Evolutionary conservation across 2,329 filamentous ascomycete species (phyloP).

Genomic region (Chrysoporthe austroafricana): DNA sequence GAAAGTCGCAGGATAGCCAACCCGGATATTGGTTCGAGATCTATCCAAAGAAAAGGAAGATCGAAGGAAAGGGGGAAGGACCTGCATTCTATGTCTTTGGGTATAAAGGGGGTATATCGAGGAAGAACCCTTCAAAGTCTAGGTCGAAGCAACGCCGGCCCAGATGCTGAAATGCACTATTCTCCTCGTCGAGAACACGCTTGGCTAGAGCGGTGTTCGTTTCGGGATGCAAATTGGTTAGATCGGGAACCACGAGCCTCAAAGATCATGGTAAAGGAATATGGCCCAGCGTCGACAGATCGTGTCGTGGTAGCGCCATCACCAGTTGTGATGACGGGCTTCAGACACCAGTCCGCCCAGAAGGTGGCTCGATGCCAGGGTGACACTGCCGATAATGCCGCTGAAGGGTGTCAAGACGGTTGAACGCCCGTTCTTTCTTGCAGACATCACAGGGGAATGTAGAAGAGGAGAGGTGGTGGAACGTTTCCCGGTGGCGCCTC

Average conservation of each 20-base stretch:
- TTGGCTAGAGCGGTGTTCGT: conserved; percentile 5
- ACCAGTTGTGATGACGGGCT: conserved; percentile 9
- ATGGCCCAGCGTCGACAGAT: background rate
- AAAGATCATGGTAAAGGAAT: conserved; percentile 18
- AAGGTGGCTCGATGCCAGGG: conserved; percentile 45
- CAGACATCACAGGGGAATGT: conserved; percentile 29
- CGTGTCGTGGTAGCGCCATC: conserved; percentile 2
- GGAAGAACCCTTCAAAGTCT: conserved; percentile 18
- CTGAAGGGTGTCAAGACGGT: conserved; percentile 27
- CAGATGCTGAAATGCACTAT: conserved; percentile 28
- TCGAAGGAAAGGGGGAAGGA: conserved; percentile 4
- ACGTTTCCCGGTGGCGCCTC: conserved; percentile 27
- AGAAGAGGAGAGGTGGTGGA: conserved; percentile 27
- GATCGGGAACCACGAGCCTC: conserved; percentile 18
- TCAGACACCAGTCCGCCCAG: conserved; percentile 30
- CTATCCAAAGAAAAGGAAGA: background rate
- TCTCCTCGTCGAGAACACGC: conserved; percentile 17
- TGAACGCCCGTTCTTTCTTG: conserved; percentile 28
- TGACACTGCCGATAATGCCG: conserved; percentile 38
- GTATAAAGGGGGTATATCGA: conserved; percentile 21
- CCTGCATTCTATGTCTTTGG: conserved; percentile 28
- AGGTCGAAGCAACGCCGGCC: conserved; percentile 28
- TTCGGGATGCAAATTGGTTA: background rate
- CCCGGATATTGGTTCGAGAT: background rate
- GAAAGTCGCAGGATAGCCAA: background rate